phyloP scores from a whole-genome alignment of 331 rosid species.

The Stylosanthes scabra region DNA sequence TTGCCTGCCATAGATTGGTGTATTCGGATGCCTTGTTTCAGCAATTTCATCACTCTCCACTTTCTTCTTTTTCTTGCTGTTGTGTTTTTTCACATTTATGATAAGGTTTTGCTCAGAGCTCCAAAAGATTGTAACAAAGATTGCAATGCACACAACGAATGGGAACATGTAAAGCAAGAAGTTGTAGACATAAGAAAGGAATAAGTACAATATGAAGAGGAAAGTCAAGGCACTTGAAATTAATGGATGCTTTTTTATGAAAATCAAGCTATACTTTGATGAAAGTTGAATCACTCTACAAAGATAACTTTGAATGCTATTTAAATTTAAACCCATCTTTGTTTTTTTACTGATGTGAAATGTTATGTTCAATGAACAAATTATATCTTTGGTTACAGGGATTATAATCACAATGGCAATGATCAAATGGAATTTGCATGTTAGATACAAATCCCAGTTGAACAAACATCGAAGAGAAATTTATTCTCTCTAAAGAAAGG shows the following conservation, averaged over 20 bases:
- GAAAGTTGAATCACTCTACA: slow-evolving; percentile 53
- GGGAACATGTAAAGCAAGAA: slow-evolving; percentile 69
- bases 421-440: slow-evolving; percentile 31
- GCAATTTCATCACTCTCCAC: slow-evolving; percentile 20
- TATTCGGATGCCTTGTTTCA: slow-evolving; percentile 7
- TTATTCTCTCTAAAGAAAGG: slow-evolving; percentile 2
- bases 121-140: slow-evolving; percentile 68
- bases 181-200: slow-evolving; percentile 52
- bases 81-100: slow-evolving; percentile 29
- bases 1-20: slow-evolving; percentile 4
- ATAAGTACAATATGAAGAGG: slow-evolving; percentile 54
- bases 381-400: slow-evolving; percentile 17
- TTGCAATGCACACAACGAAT: slow-evolving; percentile 55
- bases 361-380: background rate
- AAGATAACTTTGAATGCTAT: slow-evolving; percentile 47
- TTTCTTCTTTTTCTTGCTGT: background rate
- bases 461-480: slow-evolving; percentile 19
- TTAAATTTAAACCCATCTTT: slow-evolving; percentile 73
- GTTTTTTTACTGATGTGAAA: slow-evolving; percentile 35
- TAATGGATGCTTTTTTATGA: slow-evolving; percentile 57
- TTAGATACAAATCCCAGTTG: slow-evolving; percentile 23
- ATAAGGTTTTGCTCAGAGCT: slow-evolving; percentile 66
- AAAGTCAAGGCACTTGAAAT: slow-evolving; percentile 47
- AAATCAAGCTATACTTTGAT: slow-evolving; percentile 38
- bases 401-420: slow-evolving; percentile 39